A percentile compares a stretch with the other conserved stretches of the same genome.
phyloP scores from a whole-genome alignment of 2,329 filamentous ascomycete species.

The Scedosporium apiospermum region DNA sequence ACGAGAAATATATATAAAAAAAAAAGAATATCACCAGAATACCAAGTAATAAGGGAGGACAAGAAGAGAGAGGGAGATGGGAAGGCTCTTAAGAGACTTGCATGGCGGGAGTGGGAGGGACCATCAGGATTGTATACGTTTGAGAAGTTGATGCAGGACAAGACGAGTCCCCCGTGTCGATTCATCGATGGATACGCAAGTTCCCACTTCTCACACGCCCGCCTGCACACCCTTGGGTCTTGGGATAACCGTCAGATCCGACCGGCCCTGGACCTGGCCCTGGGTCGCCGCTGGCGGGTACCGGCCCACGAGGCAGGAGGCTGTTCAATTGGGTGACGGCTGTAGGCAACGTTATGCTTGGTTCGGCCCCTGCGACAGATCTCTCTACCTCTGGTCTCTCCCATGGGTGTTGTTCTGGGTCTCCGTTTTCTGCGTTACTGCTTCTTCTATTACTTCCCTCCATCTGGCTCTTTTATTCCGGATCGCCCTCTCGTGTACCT shows the following conservation, averaged over 20 bases:
- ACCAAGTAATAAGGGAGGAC: background rate
- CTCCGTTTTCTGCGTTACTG: no score
- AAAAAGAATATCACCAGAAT: background rate
- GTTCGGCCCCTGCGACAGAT: no score
- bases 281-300: background rate
- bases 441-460: background rate
- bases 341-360: no score
- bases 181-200: no score
- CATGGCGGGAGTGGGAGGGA: background rate
- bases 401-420: no score
- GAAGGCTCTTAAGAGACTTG: background rate
- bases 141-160: constrained; percentile 2
- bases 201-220: no score
- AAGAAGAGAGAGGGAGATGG: background rate
- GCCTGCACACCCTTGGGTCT: background rate
- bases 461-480: background rate
- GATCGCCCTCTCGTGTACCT: background rate
- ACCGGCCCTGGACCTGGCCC: background rate
- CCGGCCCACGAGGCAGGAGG: no score
- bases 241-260: background rate
- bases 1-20: constrained; percentile 4
- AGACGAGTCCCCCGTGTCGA: background rate
- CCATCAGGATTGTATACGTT: constrained; percentile 5
- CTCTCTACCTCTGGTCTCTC: no score
- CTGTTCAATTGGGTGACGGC: no score